Evolutionary conservation across 1,139 yeast species (phyloP).

Genomic region (Saccharomyces hybrid): DNA sequence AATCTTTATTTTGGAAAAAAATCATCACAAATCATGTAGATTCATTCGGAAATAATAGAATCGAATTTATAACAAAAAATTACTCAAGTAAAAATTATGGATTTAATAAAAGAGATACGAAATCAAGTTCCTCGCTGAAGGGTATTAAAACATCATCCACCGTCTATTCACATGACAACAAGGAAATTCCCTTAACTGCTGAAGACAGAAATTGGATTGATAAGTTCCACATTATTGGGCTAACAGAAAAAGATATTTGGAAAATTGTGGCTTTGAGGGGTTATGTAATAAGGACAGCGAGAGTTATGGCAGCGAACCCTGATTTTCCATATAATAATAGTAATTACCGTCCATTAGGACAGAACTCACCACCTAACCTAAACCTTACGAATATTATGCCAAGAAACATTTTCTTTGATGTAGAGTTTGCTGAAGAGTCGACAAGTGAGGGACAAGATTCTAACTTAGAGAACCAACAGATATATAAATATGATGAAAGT

Average conservation of each 20-base stretch:
- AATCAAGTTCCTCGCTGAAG: conserved; percentile 9
- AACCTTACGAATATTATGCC: conserved; percentile 41
- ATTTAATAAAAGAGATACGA: conserved; percentile 20
- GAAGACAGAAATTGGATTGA: conserved; percentile 76
- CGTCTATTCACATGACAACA: conserved; percentile 33
- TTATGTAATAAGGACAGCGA: conserved; percentile 56
- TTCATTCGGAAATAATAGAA: conserved; percentile 39
- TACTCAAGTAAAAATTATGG: conserved; percentile 26
- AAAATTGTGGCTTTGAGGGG: conserved; percentile 63
- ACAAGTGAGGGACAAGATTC: not conserved
- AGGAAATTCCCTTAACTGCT: conserved; percentile 35
- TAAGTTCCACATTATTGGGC: conserved; percentile 60
- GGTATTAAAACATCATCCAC: conserved; percentile 8
- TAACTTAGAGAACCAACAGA: not conserved
- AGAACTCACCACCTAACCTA: not conserved
- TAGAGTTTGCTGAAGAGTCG: conserved; percentile 23
- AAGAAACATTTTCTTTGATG: conserved; percentile 60
- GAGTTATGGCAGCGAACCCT: conserved; percentile 7
- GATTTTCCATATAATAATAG: conserved; percentile 13
- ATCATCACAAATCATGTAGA: conserved; percentile 34
- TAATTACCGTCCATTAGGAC: not conserved
- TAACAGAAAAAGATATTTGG: conserved; percentile 71
- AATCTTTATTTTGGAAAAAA: conserved; percentile 73
- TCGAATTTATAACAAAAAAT: conserved; percentile 34
- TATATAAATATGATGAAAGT: conserved; percentile 2